Conservation (phyloP, 148 eudicot genomes). For the Pharnaceum exiguum region DNA sequence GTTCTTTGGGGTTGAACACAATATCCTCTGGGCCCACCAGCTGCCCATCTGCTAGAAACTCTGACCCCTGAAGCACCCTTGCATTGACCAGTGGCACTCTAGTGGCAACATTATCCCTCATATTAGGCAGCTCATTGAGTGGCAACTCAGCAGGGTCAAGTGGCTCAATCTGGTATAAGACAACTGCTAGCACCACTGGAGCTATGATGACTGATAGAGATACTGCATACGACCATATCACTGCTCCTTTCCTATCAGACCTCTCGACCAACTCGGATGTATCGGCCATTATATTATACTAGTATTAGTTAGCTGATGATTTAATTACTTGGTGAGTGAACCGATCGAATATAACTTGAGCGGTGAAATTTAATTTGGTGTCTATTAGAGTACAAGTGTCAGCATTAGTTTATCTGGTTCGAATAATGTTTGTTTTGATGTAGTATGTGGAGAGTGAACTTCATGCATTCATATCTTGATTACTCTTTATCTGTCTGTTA, state of each 20-base stretch:
- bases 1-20: slow-evolving; percentile 34
- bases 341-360: too few species aligned
- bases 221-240: slow-evolving; percentile 9
- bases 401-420: too few species aligned
- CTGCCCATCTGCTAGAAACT: slow-evolving; percentile 35
- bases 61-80: slow-evolving; percentile 36
- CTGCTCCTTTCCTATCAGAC: background rate
- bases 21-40: slow-evolving; percentile 60
- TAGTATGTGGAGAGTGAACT: too few species aligned
- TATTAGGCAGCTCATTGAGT: slow-evolving; percentile 29
- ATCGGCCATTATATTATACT: background rate
- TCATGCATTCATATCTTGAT: too few species aligned
- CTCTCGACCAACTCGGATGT: background rate
- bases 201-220: slow-evolving; percentile 9
- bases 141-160: slow-evolving; percentile 51
- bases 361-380: too few species aligned
- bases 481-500: too few species aligned
- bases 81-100: slow-evolving; percentile 25
- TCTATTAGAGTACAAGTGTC: too few species aligned
- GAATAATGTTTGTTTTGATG: too few species aligned
- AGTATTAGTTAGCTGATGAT: too few species aligned
- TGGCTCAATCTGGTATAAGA: slow-evolving; percentile 41
- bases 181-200: slow-evolving; percentile 22
- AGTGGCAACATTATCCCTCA: background rate
- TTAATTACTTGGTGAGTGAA: too few species aligned